Conservation (phyloP, 352 stramenopile species). For the Phytophthora pluvialis region DNA sequence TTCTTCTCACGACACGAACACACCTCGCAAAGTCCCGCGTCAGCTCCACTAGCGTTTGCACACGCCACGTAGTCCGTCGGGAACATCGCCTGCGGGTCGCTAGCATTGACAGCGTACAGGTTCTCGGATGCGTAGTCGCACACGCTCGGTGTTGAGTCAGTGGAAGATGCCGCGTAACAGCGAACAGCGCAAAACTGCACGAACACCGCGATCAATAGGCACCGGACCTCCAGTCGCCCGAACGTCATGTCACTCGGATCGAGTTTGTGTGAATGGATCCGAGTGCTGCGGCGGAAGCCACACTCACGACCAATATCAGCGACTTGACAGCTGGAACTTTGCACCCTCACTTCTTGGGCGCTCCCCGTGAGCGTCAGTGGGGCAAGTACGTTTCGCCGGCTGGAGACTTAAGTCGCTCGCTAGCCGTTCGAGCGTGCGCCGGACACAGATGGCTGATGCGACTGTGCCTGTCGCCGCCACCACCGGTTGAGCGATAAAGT, state of each 20-base stretch:
- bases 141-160: conserved; percentile 16
- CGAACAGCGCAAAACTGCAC: conserved; percentile 17
- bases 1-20: conserved; percentile 56
- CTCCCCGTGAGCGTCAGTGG: conserved; percentile 16
- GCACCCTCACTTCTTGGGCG: conserved; percentile 32
- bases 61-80: conserved; percentile 46
- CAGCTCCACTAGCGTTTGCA: conserved; percentile 13
- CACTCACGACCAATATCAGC: conserved; percentile 8
- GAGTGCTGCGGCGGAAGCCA: conserved; percentile 18
- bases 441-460: conserved; percentile 24
- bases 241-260: conserved; percentile 21
- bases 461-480: conserved; percentile 24
- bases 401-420: conserved; percentile 21
- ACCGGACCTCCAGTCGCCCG: conserved; percentile 1
- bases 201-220: conserved; percentile 2
- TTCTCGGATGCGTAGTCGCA: conserved; percentile 31
- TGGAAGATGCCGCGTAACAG: conserved; percentile 20
- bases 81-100: conserved; percentile 27
- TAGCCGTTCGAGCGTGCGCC: conserved; percentile 13
- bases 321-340: conserved; percentile 20
- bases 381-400: conserved; percentile 21
- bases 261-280: conserved; percentile 10
- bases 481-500: not conserved
- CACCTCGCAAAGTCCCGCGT: conserved; percentile 18
- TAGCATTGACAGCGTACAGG: conserved; percentile 44